phyloP scores from a whole-genome alignment of 306 rosid species.

The Purshia tridentata region DNA sequence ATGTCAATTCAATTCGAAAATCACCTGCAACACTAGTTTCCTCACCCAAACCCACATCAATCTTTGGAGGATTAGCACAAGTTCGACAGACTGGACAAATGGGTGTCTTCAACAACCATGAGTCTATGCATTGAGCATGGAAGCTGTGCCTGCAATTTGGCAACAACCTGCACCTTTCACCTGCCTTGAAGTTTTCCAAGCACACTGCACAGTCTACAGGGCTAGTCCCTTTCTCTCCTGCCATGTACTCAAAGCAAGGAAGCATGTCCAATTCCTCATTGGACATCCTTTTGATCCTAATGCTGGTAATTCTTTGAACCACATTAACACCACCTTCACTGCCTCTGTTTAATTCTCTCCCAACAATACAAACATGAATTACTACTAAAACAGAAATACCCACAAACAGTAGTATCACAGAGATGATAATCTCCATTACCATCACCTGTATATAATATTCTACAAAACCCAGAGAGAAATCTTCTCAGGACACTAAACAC shows the following conservation, averaged over 20 bases:
- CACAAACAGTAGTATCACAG: constrained; percentile 47
- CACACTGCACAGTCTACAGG: constrained; percentile 47
- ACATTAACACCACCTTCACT: constrained; percentile 17
- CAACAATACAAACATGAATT: constrained; percentile 49
- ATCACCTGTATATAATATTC: constrained; percentile 2
- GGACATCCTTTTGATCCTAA: constrained; percentile 26
- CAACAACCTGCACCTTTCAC: constrained; percentile 48
- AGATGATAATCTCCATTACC: constrained; percentile 51
- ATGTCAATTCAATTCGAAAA: constrained; percentile 12
- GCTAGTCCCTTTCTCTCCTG: constrained; percentile 13
- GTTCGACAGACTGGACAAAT: constrained; percentile 51
- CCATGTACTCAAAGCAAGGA: constrained; percentile 45
- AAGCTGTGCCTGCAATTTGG: constrained; percentile 49
- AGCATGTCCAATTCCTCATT: constrained; percentile 41
- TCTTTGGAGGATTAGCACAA: constrained; percentile 23
- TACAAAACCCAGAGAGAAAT: not conserved
- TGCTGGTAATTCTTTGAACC: constrained; percentile 22
- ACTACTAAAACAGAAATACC: constrained; percentile 58
- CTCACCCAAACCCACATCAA: constrained; percentile 23
- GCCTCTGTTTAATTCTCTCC: constrained; percentile 31
- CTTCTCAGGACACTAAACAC: no score
- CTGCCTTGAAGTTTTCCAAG: constrained; percentile 43
- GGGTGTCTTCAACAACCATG: constrained; percentile 45
- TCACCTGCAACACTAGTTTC: constrained; percentile 20
- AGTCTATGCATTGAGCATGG: constrained; percentile 46